A percentile compares a stretch with the other conserved stretches of the same genome.
These are phyloP conservation scores for Parsonsia alboflavescens DNA, from an alignment of 257 asterid genomes.

Conservation along the genomic window DNA sequence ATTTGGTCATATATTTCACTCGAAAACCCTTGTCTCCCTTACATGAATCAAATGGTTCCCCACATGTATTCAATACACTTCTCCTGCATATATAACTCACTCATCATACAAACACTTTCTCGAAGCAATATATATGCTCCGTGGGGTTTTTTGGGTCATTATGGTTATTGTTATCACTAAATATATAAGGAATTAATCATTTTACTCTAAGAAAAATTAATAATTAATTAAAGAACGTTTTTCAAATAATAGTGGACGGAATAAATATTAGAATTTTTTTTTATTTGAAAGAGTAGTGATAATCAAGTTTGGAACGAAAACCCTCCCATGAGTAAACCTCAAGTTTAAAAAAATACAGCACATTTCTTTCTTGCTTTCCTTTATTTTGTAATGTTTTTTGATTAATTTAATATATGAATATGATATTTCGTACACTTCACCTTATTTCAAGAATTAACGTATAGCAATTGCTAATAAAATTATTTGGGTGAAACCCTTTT, in stretches of 20 bases:
- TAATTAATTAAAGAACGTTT: no score
- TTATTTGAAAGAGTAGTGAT: no score
- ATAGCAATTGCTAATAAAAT: slow-evolving; percentile 25
- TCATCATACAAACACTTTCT: not conserved
- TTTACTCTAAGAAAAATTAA: slow-evolving; percentile 7
- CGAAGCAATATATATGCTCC: not conserved
- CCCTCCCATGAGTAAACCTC: slow-evolving; percentile 29
- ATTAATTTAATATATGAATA: not conserved
- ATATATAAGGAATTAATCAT: not conserved
- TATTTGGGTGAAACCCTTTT: slow-evolving; percentile 33
- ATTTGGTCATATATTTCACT: not conserved
- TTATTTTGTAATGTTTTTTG: slow-evolving; percentile 9
- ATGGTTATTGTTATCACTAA: slow-evolving; percentile 10
- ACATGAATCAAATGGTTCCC: not conserved
- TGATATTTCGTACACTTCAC: slow-evolving; percentile 54
- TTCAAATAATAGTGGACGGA: no score
- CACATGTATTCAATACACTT: not conserved
- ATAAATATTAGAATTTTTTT: no score
- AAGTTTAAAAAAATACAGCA: slow-evolving; percentile 31
- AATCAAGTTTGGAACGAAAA: not conserved
- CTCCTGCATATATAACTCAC: not conserved
- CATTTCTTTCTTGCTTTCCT: slow-evolving; percentile 8
- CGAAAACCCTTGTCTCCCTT: not conserved
- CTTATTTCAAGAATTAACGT: slow-evolving; percentile 27
- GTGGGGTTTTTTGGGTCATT: slow-evolving; percentile 15